Evolutionary conservation across 2,329 filamentous ascomycete genomes (phyloP), one percentile per base, ranked within the genome.

Genomic region (Knufia fluminis): DNA sequence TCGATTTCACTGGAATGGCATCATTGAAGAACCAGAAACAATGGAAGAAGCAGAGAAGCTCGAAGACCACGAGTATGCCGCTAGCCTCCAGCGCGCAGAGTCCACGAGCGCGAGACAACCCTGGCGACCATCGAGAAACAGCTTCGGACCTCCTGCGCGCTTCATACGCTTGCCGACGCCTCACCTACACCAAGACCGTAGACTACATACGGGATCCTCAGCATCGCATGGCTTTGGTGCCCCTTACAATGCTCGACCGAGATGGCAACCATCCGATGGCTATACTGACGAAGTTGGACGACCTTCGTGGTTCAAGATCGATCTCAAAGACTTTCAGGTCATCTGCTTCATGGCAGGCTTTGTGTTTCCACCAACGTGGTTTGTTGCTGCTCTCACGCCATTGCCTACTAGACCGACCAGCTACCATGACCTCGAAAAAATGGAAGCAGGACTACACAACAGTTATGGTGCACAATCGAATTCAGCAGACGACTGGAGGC

Each of bases 281-380:
- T 82, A 23, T 7, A 36, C 33, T 17, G 48, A 50, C 39, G 40
- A 35, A 17, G n/a, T 28, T 48, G 50, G 39, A 52, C 81, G 86
- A 1, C 87, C 87, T 1, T 82, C 81, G 1, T 48, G 45, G 45
- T 33, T 38, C 45, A 69, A 85, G 19, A 78, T 80, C 52, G 85
- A 82, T 67, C 16, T 48, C 4, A 38, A 31, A 26, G 45, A 48
- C 14, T 16, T 40, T 19, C 45, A 48, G 20, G 45, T 48, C n/a
- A 28, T 48, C 7, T 48, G 45, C 43, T 94, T 94, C 66, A 79
- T 82, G 49, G 36, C 83, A 41, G 88, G 88, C 20, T 94, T 94
- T 61, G 69, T 91, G 41, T 79, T 88, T 60, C 88, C 86, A 4
- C 75, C 88, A 53, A 73, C 80, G 49, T 94, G 87, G 87, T 85